phyloP scores from a whole-genome alignment of 495 filamentous ascomycete species.

The Talaromyces wortmannii region DNA sequence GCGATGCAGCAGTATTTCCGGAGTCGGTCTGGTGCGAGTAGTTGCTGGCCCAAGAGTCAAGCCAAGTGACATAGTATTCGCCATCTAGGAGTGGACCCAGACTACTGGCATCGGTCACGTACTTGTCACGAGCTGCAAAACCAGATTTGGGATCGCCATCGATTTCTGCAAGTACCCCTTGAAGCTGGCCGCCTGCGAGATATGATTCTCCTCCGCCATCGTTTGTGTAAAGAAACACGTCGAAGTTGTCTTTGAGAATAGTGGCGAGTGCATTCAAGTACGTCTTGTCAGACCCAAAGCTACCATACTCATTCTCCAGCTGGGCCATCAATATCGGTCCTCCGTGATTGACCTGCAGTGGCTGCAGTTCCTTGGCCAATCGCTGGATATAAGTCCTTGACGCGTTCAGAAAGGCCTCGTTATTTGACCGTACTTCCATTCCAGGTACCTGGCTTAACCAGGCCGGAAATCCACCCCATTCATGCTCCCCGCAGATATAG shows the following conservation, averaged over 20 bases:
- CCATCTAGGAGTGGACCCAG: conserved; percentile 36
- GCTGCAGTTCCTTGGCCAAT: conserved; percentile 23
- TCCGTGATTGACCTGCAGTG: conserved; percentile 26
- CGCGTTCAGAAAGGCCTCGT: conserved; percentile 25
- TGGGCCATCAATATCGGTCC: conserved; percentile 42
- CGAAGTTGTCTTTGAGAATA: conserved; percentile 27
- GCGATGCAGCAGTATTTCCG: conserved; percentile 6
- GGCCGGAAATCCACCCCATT: conserved; percentile 42
- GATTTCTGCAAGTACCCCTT: conserved; percentile 31
- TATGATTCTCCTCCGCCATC: conserved; percentile 33
- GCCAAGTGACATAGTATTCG: conserved; percentile 35
- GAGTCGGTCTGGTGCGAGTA: conserved; percentile 20
- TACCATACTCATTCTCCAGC: conserved; percentile 45
- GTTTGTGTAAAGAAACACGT: conserved; percentile 37
- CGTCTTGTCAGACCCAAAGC: conserved; percentile 29
- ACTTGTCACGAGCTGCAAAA: conserved; percentile 27
- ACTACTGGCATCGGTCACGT: conserved; percentile 29
- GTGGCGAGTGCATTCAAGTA: conserved; percentile 28
- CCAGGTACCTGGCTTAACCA: conserved; percentile 32
- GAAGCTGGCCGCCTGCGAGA: conserved; percentile 31
- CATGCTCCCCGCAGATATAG: conserved; percentile 41
- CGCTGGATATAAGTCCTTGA: conserved; percentile 24
- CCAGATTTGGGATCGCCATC: conserved; percentile 36
- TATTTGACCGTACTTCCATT: conserved; percentile 29
- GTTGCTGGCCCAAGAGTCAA: conserved; percentile 27